Evolutionary conservation across 441 rosid species (phyloP).

Genomic region (Euphorbia schlechtendalii): DNA sequence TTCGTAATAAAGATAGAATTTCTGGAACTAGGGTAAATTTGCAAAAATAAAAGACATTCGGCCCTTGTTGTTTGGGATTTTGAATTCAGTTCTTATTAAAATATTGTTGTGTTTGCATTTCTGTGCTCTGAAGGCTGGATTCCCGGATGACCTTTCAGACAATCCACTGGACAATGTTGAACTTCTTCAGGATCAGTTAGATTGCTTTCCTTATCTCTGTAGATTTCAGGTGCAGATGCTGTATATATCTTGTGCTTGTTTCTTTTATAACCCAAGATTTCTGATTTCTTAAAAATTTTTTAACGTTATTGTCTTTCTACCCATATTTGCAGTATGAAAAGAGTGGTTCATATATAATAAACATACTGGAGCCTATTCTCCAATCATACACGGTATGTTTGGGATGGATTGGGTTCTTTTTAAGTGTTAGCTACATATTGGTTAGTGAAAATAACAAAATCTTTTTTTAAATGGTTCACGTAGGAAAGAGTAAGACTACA

Average conservation of each 20-base stretch:
- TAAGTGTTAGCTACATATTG: conserved; percentile 2
- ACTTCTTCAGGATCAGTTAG: conserved; percentile 97
- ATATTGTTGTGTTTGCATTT: not conserved
- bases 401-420: conserved; percentile 14
- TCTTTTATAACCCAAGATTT: conserved; percentile 12
- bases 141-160: conserved; percentile 74
- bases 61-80: not conserved
- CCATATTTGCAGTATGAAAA: conserved; percentile 97
- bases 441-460: conserved; percentile 10
- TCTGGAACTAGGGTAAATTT: no score
- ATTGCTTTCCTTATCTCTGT: conserved; percentile 94
- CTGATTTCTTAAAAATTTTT: conserved; percentile 8
- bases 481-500: conserved; percentile 78
- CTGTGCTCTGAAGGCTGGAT: conserved; percentile 51
- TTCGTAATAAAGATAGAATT: no score
- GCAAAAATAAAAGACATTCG: no score
- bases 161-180: conserved; percentile 97
- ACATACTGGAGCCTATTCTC: conserved; percentile 88
- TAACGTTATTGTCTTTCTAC: conserved; percentile 7
- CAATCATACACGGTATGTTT: conserved; percentile 78
- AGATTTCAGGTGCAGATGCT: conserved; percentile 79
- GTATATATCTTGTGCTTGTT: conserved; percentile 2
- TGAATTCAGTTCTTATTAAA: not conserved
- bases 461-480: conserved; percentile 20
- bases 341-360: conserved; percentile 71